Base-by-base conservation (phyloP, 1,284 basidiomycete species). In the Rhodotorula sp. region DNA sequence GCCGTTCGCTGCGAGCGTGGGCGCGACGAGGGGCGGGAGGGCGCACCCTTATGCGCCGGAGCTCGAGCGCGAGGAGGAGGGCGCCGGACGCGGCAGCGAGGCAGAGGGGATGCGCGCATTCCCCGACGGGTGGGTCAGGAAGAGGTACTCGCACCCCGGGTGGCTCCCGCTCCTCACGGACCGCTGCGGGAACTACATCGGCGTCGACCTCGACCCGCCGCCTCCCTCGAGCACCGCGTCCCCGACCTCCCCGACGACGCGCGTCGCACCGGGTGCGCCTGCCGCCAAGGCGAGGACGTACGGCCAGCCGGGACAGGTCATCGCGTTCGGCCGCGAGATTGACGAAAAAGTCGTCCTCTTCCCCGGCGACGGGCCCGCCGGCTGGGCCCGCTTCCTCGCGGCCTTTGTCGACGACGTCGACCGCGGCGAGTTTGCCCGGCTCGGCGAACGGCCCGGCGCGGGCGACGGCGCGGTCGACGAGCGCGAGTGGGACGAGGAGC, bases 101-200 rank as follows among this genome's bases (percentile, higher is more conserved):
- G 72, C 55, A 29, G 39, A 55, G 34, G 69, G 87, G 39, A 97
- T 98, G 96, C 88, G 88, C 69, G 92, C 91, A 51, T 90, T 97
- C 77, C 97, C 96, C 0, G 88, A 90, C 15, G 87, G 88, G n/a
- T 99, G 93, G 91, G 88, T 98, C 76, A 89, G 91, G 79, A 86
- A 86, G 76, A 89, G 90, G 72, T 99, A 99, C 83, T 94, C 94
- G 36, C 91, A 92, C 80, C 87, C 91, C 66, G 96, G 95, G 27
- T 99, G 96, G 96, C 88, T 99, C 78, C 96, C 96, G 22, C 89
- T 99, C 73, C 87, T 97, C 68, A 90, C 90, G 54, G 96, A 99
- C 83, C 91, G 91, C 76, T 89, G 89, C 29, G 97, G 96, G 37
- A 99, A 99, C 83, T 99, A 99, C 81, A 87, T 98, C 73, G 96